These are phyloP conservation scores for Oryza longistaminata DNA, from an alignment of 176 grass and related monocot species.

Conservation along the genomic window DNA sequence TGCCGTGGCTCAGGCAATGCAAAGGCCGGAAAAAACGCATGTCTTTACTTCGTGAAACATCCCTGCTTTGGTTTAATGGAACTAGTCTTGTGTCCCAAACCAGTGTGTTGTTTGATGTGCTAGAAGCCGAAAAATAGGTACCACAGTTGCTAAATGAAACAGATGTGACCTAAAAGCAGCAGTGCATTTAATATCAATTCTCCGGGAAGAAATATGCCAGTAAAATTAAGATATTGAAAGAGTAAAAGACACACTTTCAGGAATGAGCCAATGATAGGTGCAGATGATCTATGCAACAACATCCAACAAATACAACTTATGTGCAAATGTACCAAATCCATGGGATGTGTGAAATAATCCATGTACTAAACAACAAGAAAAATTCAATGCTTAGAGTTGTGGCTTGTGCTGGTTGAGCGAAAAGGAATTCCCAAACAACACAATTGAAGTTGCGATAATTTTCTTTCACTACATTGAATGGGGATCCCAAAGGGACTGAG, in stretches of 20 bases:
- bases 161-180: conserved; percentile 72
- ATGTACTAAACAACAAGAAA: neutral
- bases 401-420: neutral
- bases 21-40: conserved; percentile 91
- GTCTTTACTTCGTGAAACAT: conserved; percentile 59
- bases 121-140: conserved; percentile 88
- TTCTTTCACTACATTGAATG: neutral
- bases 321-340: neutral
- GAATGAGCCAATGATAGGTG: neutral
- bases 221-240: conserved; percentile 6
- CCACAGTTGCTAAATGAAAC: conserved; percentile 92
- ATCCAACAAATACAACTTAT: conserved; percentile 8
- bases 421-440: conserved; percentile 10
- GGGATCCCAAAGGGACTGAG: neutral
- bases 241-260: neutral
- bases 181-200: conserved; percentile 35
- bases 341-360: neutral
- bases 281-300: conserved; percentile 6
- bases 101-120: conserved; percentile 84
- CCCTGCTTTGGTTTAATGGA: conserved; percentile 53
- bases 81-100: conserved; percentile 86
- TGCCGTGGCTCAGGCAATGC: conserved; percentile 89
- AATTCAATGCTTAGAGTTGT: conserved; percentile 6
- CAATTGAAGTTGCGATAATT: conserved; percentile 2
- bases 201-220: conserved; percentile 37